A percentile compares a stretch with the other conserved stretches of the same genome.
These are phyloP conservation scores for Carex cristatella DNA, from an alignment of 176 grass and related monocot species.

Conservation along the genomic window DNA sequence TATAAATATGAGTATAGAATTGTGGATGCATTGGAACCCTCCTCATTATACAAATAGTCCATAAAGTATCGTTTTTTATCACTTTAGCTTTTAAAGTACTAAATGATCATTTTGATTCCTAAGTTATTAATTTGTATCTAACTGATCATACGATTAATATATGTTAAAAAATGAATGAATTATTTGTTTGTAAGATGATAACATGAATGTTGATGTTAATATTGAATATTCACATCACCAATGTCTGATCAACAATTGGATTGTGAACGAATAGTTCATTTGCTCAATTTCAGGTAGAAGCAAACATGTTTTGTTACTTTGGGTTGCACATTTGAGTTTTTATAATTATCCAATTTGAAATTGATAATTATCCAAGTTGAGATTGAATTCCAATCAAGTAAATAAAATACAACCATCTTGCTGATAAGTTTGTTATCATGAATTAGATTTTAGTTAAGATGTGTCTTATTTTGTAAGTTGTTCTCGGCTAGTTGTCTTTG, in stretches of 20 bases:
- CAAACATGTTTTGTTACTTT: not conserved
- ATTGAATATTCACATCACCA: not conserved
- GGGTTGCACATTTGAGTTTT: not conserved
- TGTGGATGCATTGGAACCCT: too few species aligned
- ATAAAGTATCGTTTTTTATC: too few species aligned
- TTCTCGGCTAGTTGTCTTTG: not conserved
- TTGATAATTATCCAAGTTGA: not conserved
- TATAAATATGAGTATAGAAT: too few species aligned
- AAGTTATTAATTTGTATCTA: not conserved
- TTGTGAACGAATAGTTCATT: not conserved
- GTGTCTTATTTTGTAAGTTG: not conserved
- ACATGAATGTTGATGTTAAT: not conserved
- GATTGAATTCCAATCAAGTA: not conserved
- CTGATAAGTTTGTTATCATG: not conserved
- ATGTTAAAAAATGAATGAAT: not conserved
- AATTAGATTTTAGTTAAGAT: not conserved
- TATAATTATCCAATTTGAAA: not conserved
- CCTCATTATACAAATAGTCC: too few species aligned
- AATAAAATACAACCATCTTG: not conserved
- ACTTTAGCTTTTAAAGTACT: too few species aligned
- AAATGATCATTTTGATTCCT: not conserved
- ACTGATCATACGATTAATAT: not conserved
- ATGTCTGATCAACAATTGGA: not conserved
- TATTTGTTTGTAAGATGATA: not conserved
- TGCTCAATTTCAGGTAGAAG: not conserved